These are phyloP conservation scores for Cladophialophora carrionii DNA, from an alignment of 2,329 filamentous ascomycete species.

Conservation along the genomic window DNA sequence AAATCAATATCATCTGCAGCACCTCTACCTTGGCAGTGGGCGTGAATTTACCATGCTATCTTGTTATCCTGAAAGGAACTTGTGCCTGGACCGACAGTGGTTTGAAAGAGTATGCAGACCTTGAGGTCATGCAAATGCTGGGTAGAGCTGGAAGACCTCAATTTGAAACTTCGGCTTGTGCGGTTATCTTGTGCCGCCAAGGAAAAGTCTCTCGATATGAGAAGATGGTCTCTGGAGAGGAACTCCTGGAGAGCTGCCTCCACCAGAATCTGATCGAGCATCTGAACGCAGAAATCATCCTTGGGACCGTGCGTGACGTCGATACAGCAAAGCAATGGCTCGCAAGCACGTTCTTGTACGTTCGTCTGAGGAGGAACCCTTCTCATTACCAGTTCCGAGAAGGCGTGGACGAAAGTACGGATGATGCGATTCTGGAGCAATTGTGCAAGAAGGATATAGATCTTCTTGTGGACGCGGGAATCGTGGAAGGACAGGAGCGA, in stretches of 20 bases:
- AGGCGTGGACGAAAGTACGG: constrained; percentile 52
- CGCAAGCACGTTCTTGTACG: constrained; percentile 73
- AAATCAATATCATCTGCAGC: constrained; percentile 81
- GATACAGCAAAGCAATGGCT: constrained; percentile 74
- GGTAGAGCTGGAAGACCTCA: constrained; percentile 81
- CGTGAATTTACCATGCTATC: constrained; percentile 80
- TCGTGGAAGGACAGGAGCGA: constrained; percentile 57
- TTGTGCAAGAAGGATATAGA: constrained; percentile 72
- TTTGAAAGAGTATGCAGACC: constrained; percentile 73
- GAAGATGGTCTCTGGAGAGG: constrained; percentile 71
- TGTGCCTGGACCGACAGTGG: constrained; percentile 64
- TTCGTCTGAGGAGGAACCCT: constrained; percentile 72
- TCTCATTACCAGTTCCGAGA: constrained; percentile 68
- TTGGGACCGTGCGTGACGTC: constrained; percentile 70
- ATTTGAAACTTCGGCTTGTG: constrained; percentile 74
- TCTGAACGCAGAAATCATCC: constrained; percentile 78
- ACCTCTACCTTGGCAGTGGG: constrained; percentile 84
- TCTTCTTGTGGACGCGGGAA: constrained; percentile 62
- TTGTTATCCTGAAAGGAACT: constrained; percentile 82
- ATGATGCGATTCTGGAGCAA: constrained; percentile 67
- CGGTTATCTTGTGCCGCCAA: constrained; percentile 76
- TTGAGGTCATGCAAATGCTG: constrained; percentile 90
- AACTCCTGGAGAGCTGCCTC: constrained; percentile 75
- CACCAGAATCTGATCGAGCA: constrained; percentile 81
- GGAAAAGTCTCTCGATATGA: constrained; percentile 69